Base-by-base conservation (phyloP, 768 basidiomycete species). In the Paxillus involutus region DNA sequence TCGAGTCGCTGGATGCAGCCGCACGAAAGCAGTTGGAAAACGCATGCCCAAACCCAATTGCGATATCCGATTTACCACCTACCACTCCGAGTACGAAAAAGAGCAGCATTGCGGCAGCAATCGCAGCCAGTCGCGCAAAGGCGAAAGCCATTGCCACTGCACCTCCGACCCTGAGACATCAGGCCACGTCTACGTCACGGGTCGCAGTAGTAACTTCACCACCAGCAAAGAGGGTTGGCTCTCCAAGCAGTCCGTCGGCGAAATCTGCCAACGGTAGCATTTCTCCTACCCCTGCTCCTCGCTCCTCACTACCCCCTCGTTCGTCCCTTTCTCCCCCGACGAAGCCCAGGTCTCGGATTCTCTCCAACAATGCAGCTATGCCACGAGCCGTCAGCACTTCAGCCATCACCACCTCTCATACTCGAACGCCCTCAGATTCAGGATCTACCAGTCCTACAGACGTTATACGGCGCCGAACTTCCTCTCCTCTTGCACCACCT, bases 61-160 rank as follows among this genome's bases (percentile, higher is more conserved):
- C 51, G 11, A 59, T 77, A 17, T 73, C 72, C 12, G 58, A 65
- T 24, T 65, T 77, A 24, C 73, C 79, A 30, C 77, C 80, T 3
- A 81, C 81, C 8, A 82, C 87, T 14, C 82, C 81, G 47, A 72
- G 68, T 49, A 69, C 70, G 49, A 94, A 93, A 74, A 94, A 94
- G 70, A 83, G 82, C 43, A 91, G 90, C 53, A 77, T 94, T 51
- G 87, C 90, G 39, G 90, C 93, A 9, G 84, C 91, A 21, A 90
- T 95, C 62, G 94, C 94, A 39, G 92, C 94, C 19, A 94, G 89
- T 66, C 81, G 93, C 21, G 91, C 88, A 14, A 95, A 91, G 66
- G 90, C 91, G 14, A 92, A 86, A 63, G 86, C 83, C 19, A 91
- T 91, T 56, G 89, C 91, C 3, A 85, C 79, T 32, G 88, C 90